Base-by-base conservation (phyloP, 2,329 filamentous ascomycete genomes). In the Pyrenochaeta sp. region DNA sequence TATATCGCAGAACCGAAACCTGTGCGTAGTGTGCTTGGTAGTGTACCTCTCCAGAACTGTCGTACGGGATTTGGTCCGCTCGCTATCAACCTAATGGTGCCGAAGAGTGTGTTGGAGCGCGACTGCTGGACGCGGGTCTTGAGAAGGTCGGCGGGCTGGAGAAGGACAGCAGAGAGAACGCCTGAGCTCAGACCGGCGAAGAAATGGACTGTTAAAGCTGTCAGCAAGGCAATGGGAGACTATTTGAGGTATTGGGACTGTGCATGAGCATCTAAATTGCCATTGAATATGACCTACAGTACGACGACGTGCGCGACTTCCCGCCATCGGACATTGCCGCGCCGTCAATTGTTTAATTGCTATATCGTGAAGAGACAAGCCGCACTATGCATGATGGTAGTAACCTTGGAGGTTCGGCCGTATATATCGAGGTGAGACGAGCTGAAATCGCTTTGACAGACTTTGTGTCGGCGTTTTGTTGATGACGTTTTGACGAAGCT, bases 101-200 rank as follows among this genome's bases (percentile, higher is more conserved):
- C 81, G 52, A 86, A 78, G 56, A 98, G 86, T 2, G 92, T 78
- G 65, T 86, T 85, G 43, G 86, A 84, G 48, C 88, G 88, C 34
- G 91, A 92, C 78, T 98, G 95, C 76, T 99, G 95, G 40, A 98
- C 89, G 46, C 95, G 90, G 30, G 95, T 99, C 80, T 99, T 99
- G 75, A 99, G 88, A 3, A 99, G 89, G 79, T 99, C 95, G 72
- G 95, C 91, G 27, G 95, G 95, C 78, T 99, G 95, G 15, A 99
- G 86, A 54, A 98, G 88, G 58, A 96, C 88, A 54, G 95, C 93
- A 51, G 93, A 95, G 64, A 92, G 86, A 50, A 96, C 85, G 70
- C 95, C 95, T 7, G 93, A 97, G 72, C 88, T 87, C 54, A 98
- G 86, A 62, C 95, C 95, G 63, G 93, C 94, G 66, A 90, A 80